Conservation (phyloP, 1,284 basidiomycete species). For the Thelephora terrestris region DNA sequence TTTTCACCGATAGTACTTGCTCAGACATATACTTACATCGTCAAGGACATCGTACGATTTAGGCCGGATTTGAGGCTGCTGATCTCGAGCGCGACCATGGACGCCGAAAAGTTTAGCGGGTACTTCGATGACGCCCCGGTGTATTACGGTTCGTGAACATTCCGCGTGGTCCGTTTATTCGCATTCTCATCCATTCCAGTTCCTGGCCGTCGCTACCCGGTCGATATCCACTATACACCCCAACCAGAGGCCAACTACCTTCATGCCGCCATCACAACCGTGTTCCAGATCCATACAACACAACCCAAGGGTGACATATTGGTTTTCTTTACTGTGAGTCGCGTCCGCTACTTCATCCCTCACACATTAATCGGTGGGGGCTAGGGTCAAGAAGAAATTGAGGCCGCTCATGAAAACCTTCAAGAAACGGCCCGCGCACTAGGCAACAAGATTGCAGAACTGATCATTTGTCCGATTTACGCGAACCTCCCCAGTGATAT, state of each 20-base stretch:
- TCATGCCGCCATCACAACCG: slow-evolving; percentile 96
- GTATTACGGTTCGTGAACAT: slow-evolving; percentile 63
- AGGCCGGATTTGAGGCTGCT: slow-evolving; percentile 84
- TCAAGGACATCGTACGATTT: slow-evolving; percentile 92
- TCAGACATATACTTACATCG: slow-evolving; percentile 11
- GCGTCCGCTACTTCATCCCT: not conserved
- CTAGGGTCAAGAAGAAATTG: slow-evolving; percentile 97
- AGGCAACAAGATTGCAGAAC: slow-evolving; percentile 92
- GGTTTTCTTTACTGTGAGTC: slow-evolving; percentile 84
- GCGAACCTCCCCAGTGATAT: slow-evolving; percentile 97
- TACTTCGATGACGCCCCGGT: slow-evolving; percentile 94
- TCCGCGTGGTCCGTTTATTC: not conserved
- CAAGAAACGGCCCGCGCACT: slow-evolving; percentile 91
- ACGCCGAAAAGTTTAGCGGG: slow-evolving; percentile 92
- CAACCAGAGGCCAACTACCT: slow-evolving; percentile 98
- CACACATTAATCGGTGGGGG: slow-evolving; percentile 2
- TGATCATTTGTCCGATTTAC: slow-evolving; percentile 96
- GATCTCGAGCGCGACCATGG: slow-evolving; percentile 95
- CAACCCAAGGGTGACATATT: slow-evolving; percentile 98
- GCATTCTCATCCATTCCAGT: slow-evolving; percentile 37
- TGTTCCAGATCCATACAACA: slow-evolving; percentile 98
- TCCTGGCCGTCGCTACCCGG: slow-evolving; percentile 93
- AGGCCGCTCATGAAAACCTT: slow-evolving; percentile 92
- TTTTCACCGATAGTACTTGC: slow-evolving; percentile 11
- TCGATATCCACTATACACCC: slow-evolving; percentile 97